Percentiles rank a stretch among this genome's conserved stretches.
These are phyloP conservation scores for Paulownia fortunei DNA, from an alignment of 257 asterid genomes.

Conservation along the genomic window DNA sequence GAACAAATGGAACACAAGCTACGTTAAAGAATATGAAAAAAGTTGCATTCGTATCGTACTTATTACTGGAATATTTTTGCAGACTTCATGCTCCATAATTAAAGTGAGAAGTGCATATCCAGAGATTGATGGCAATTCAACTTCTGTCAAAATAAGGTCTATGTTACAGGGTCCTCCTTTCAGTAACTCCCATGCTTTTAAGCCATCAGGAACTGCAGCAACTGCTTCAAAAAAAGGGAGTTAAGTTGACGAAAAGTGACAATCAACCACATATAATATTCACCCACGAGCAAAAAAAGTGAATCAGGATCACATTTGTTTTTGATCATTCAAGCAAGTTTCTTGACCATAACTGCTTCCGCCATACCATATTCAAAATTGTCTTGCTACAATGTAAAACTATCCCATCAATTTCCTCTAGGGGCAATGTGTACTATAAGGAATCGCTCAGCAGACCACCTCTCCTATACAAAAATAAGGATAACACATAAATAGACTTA, in stretches of 20 bases:
- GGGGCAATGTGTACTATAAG: background rate
- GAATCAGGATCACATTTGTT: background rate
- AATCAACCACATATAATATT: background rate
- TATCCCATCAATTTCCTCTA: background rate
- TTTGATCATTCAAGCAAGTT: background rate
- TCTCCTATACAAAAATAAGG: background rate
- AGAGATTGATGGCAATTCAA: conserved; percentile 91
- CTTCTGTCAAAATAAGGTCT: conserved; percentile 92
- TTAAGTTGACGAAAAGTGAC: background rate
- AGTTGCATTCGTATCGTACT: conserved; percentile 51
- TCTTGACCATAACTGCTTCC: background rate
- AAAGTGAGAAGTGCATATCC: conserved; percentile 96
- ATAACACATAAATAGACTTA: background rate
- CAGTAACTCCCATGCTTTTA: conserved; percentile 93
- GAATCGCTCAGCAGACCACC: background rate
- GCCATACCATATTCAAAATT: background rate
- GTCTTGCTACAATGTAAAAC: background rate
- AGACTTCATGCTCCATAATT: conserved; percentile 86
- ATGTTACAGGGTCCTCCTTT: conserved; percentile 66
- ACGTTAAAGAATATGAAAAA: background rate
- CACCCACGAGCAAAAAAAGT: background rate
- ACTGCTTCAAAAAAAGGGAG: conserved; percentile 52
- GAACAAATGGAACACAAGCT: background rate
- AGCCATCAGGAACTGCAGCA: conserved; percentile 89
- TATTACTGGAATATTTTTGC: conserved; percentile 95